Base-by-base conservation (phyloP, 306 rosid species). In the Dicorynia guianensis region DNA sequence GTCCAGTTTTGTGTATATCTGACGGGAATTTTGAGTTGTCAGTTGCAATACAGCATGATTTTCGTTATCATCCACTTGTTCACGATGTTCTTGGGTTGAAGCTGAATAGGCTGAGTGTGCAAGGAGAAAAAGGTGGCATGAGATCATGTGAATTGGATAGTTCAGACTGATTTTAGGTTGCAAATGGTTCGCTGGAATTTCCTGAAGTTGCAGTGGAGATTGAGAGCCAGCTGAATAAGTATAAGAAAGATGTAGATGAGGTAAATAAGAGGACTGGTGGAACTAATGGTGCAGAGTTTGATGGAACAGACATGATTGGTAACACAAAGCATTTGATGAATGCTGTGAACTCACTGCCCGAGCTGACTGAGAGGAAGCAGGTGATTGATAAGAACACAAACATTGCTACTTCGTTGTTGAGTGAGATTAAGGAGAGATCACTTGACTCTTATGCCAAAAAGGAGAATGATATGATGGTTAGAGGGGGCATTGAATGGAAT, bases 261-360 rank as follows among this genome's bases (percentile, higher is more conserved):
- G 99, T 95, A 67, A 95, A 95, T 79, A 87, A 89, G 81, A 86
- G 93, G 71, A 95, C 99, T 11, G 96, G 90, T 4, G 99, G 99
- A 42, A 84, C 78, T 71, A 91, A 84, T 20, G 97, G 93, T 2
- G 84, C 97, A 1, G 98, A 95, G 81, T 92, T 89, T 83, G 97
- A 90, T 50, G 99, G 97, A 64, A 83, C 97, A 30, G 96, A 95
- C 85, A 62, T 95, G 91, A 87, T 92, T 46, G 99, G 99, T 42
- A 95, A 92, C 88, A 95, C 99, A 0, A 87, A 90, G 83, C 97
- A 92, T 89, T 87, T 95, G 92, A 90, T 95, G 97, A 95, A 86
- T 81, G 98, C 97, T 9, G 98, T 95, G 77, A 95, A 95, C 79
- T 95, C 99, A 3, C 75, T 95, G 82, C 99, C 97, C 0, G 97